Conservation (phyloP, 2,329 filamentous ascomycete species). For the Xylaria multiplex region DNA sequence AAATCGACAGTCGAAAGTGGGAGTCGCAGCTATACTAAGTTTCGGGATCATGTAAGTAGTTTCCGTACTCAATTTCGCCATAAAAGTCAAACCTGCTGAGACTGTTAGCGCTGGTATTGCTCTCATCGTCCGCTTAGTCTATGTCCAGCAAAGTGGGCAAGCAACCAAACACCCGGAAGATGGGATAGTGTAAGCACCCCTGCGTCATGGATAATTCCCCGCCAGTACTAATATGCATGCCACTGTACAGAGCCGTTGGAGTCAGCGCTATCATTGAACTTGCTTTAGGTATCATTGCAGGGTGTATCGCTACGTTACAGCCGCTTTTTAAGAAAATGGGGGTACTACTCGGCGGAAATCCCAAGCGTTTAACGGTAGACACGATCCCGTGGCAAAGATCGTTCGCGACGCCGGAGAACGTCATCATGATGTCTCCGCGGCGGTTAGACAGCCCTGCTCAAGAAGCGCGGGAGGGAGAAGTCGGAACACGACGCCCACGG, state of each 20-base stretch:
- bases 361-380: slow-evolving; percentile 23
- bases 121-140: slow-evolving; percentile 53
- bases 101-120: slow-evolving; percentile 52
- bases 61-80: not conserved
- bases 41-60: slow-evolving; percentile 60
- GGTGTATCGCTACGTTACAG: slow-evolving; percentile 47
- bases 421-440: slow-evolving; percentile 33
- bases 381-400: slow-evolving; percentile 38
- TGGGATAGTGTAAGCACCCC: slow-evolving; percentile 47
- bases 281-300: slow-evolving; percentile 50
- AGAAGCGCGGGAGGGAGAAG: not conserved
- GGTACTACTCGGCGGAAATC: slow-evolving; percentile 29
- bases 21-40: slow-evolving; percentile 58
- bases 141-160: slow-evolving; percentile 43
- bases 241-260: slow-evolving; percentile 46
- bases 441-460: slow-evolving; percentile 10
- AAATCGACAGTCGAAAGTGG: slow-evolving; percentile 57
- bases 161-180: slow-evolving; percentile 46
- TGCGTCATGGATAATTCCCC: not conserved
- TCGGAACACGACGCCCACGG: slow-evolving; percentile 11
- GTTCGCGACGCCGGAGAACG: slow-evolving; percentile 19
- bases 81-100: slow-evolving; percentile 12
- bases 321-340: slow-evolving; percentile 48
- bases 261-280: slow-evolving; percentile 50
- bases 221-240: slow-evolving; percentile 1